Conservation (phyloP, 2,329 filamentous ascomycete species). For the Biscogniauxia mediterranea region DNA sequence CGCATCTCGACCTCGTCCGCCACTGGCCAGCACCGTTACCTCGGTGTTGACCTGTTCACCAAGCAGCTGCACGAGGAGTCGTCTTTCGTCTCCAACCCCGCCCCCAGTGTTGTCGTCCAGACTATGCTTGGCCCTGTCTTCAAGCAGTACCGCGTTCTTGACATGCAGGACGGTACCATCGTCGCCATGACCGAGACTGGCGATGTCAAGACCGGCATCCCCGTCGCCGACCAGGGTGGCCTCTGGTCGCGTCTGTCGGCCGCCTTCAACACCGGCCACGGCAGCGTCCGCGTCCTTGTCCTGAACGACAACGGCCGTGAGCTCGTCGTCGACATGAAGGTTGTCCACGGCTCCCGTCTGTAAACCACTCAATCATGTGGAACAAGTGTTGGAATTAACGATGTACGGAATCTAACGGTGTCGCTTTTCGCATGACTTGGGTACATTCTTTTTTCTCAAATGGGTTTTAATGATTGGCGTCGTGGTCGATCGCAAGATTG, state of each 20-base stretch:
- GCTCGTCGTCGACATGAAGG: conserved; percentile 98
- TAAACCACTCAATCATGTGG: conserved; percentile 38
- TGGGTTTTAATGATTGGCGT: conserved; percentile 20
- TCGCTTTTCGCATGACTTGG: conserved; percentile 21
- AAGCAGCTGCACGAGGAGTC: conserved; percentile 99
- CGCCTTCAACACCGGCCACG: conserved; percentile 87
- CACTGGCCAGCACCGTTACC: conserved; percentile 99
- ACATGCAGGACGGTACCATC: conserved; percentile 81
- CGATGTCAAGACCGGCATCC: conserved; percentile 94
- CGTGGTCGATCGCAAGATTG: conserved; percentile 30
- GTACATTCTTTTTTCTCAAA: conserved; percentile 13
- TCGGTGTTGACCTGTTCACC: conserved; percentile 99
- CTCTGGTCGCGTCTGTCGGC: conserved; percentile 78
- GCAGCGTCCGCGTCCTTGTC: conserved; percentile 91
- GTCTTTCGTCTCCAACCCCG: conserved; percentile 94
- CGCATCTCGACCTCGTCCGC: conserved; percentile 97
- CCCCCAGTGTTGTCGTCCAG: conserved; percentile 94
- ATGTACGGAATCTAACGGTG: conserved; percentile 31
- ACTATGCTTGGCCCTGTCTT: conserved; percentile 99
- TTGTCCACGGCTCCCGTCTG: conserved; percentile 77
- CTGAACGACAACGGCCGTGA: conserved; percentile 91
- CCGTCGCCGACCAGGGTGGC: conserved; percentile 92
- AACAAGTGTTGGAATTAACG: conserved; percentile 12
- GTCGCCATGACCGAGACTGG: conserved; percentile 99
- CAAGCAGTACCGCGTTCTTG: conserved; percentile 99